Evolutionary conservation across 2,329 filamentous ascomycete genomes (phyloP).

Genomic region (Blumeriella jaapii): DNA sequence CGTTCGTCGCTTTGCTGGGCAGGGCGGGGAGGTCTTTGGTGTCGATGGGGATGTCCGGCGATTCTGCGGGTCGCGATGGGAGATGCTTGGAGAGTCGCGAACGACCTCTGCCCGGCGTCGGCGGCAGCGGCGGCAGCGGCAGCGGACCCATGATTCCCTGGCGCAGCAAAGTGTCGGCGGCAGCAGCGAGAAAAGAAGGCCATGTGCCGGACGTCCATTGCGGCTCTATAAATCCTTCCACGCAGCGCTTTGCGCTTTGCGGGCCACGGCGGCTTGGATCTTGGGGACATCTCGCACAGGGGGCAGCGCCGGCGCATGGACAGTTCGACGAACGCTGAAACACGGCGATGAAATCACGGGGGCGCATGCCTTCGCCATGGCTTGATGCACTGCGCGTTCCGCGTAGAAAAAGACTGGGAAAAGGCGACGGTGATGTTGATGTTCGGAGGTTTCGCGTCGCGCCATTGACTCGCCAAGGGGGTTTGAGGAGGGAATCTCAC

Average conservation of each 20-base stretch:
- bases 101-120: slow-evolving; percentile 16
- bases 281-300: slow-evolving; percentile 1
- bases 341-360: slow-evolving; percentile 6
- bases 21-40: slow-evolving; percentile 18
- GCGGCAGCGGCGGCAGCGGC: slow-evolving; percentile 6
- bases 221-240: not conserved
- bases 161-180: not conserved
- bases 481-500: too few relatives aligned
- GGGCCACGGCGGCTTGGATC: slow-evolving; percentile 4
- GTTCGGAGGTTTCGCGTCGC: too few relatives aligned
- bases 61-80: slow-evolving; percentile 10
- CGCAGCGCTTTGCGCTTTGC: slow-evolving; percentile 6
- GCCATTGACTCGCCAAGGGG: too few relatives aligned
- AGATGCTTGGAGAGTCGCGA: slow-evolving; percentile 22
- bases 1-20: slow-evolving; percentile 11
- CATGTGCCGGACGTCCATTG: not conserved
- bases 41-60: too few relatives aligned
- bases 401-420: too few relatives aligned
- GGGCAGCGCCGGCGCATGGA: too few relatives aligned
- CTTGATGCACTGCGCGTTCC: too few relatives aligned
- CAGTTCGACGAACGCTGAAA: slow-evolving; percentile 9
- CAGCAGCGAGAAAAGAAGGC: slow-evolving; percentile 2
- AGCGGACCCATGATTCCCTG: slow-evolving; percentile 4
- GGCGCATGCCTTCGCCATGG: too few relatives aligned
- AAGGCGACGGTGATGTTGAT: too few relatives aligned